Evolutionary conservation across 1,284 basidiomycete genomes (phyloP).

Genomic region (Ustilago lituana): DNA sequence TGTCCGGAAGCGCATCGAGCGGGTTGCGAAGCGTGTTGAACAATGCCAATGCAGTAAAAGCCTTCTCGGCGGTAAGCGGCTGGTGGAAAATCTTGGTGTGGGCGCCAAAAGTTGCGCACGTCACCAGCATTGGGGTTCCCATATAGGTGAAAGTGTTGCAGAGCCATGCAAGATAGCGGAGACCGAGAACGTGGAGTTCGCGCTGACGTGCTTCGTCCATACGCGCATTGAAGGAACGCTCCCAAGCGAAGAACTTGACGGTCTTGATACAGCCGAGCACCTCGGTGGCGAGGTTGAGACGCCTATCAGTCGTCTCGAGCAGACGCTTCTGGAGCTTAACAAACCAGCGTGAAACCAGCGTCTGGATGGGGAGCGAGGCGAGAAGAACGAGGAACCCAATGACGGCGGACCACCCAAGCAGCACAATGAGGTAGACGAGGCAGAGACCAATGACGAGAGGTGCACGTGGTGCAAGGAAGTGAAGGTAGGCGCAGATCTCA

Average conservation of each 20-base stretch:
- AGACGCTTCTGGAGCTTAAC: constrained; percentile 69
- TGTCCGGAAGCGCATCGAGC: constrained; percentile 61
- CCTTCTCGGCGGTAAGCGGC: constrained; percentile 70
- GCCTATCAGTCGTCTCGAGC: constrained; percentile 71
- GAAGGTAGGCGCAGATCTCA: constrained; percentile 63
- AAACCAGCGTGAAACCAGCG: constrained; percentile 69
- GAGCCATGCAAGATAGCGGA: constrained; percentile 68
- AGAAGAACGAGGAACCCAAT: constrained; percentile 66
- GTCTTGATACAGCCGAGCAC: constrained; percentile 71
- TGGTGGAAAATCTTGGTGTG: constrained; percentile 71
- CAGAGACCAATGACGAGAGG: constrained; percentile 71
- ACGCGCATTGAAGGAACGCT: constrained; percentile 68
- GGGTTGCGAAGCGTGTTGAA: constrained; percentile 68
- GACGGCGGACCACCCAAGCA: constrained; percentile 71
- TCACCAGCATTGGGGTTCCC: constrained; percentile 75
- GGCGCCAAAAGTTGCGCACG: constrained; percentile 75
- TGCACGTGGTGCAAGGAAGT: constrained; percentile 68
- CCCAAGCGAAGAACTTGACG: constrained; percentile 75
- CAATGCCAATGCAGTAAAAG: constrained; percentile 71
- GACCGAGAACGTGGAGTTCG: constrained; percentile 69
- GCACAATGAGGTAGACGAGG: constrained; percentile 69
- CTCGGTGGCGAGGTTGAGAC: constrained; percentile 71
- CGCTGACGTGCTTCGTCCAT: constrained; percentile 69
- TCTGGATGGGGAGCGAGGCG: constrained; percentile 52
- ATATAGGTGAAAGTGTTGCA: constrained; percentile 68